Percentiles rank a stretch among this genome's conserved stretches.
These are phyloP conservation scores for Piper longum DNA, from an alignment of 164 flowering plant genomes.

Conservation along the genomic window DNA sequence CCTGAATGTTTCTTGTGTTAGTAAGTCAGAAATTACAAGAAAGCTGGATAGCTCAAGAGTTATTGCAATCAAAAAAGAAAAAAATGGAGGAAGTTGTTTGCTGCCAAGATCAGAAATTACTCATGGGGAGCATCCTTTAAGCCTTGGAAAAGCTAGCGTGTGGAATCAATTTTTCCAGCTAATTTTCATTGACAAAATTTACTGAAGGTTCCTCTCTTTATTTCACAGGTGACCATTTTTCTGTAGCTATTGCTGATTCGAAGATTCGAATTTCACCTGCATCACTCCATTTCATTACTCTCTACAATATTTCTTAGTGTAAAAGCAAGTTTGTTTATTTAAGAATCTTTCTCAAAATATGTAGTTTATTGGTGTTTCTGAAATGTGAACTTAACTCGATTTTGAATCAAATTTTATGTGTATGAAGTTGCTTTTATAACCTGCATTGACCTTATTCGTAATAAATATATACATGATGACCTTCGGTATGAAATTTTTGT, in stretches of 20 bases:
- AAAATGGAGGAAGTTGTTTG: conserved; percentile 33
- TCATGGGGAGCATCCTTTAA: conserved; percentile 90
- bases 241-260: too few species aligned
- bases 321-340: too few species aligned
- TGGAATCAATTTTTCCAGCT: conserved; percentile 97
- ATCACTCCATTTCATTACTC: too few species aligned
- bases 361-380: background rate
- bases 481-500: conserved; percentile 5
- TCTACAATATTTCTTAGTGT: too few species aligned
- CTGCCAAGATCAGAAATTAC: conserved; percentile 70
- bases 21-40: conserved; percentile 93
- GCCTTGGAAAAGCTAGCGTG: conserved; percentile 77
- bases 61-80: conserved; percentile 25
- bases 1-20: conserved; percentile 64
- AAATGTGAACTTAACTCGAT: background rate
- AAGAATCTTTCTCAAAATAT: too few species aligned
- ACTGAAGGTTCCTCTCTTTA: background rate
- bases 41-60: conserved; percentile 43
- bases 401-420: too few species aligned
- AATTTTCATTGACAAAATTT: conserved; percentile 9
- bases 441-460: background rate
- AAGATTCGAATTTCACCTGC: too few species aligned
- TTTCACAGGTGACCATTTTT: background rate
- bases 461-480: background rate
- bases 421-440: too few species aligned